phyloP scores from a whole-genome alignment of 2,329 filamentous ascomycete species.

The Aphanocladium album region DNA sequence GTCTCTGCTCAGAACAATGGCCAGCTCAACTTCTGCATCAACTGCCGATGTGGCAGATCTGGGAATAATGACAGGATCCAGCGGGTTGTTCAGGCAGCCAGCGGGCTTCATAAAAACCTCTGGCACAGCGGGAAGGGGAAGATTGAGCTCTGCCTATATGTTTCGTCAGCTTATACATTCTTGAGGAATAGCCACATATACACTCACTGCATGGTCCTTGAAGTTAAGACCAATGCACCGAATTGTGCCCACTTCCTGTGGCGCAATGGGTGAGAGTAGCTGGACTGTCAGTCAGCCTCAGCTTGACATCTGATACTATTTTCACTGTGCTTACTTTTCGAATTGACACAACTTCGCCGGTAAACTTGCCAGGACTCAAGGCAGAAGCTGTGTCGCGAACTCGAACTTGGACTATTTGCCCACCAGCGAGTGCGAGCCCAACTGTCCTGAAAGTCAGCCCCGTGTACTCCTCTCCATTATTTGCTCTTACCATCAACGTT shows the following conservation, averaged over 20 bases:
- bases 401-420: conserved; percentile 15
- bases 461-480: background rate
- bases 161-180: conserved; percentile 16
- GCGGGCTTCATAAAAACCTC: conserved; percentile 40
- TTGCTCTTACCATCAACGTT: conserved; percentile 18
- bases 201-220: conserved; percentile 29
- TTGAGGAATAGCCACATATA: background rate
- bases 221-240: conserved; percentile 47
- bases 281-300: background rate
- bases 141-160: conserved; percentile 22
- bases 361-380: conserved; percentile 24
- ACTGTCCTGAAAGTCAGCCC: conserved; percentile 12
- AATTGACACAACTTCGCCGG: conserved; percentile 25
- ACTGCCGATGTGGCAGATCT: conserved; percentile 40
- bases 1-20: conserved; percentile 42
- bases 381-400: conserved; percentile 19
- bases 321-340: conserved; percentile 12
- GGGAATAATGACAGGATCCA: conserved; percentile 38
- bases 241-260: conserved; percentile 14
- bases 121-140: conserved; percentile 18
- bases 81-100: conserved; percentile 34
- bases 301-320: no score
- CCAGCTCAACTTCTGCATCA: conserved; percentile 48
- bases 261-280: conserved; percentile 15
- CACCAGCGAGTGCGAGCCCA: conserved; percentile 19